Percentiles rank a stretch among this genome's conserved stretches.
Evolutionary conservation across 1,284 basidiomycete genomes (phyloP).

Genomic region (Apiotrichum gracile): DNA sequence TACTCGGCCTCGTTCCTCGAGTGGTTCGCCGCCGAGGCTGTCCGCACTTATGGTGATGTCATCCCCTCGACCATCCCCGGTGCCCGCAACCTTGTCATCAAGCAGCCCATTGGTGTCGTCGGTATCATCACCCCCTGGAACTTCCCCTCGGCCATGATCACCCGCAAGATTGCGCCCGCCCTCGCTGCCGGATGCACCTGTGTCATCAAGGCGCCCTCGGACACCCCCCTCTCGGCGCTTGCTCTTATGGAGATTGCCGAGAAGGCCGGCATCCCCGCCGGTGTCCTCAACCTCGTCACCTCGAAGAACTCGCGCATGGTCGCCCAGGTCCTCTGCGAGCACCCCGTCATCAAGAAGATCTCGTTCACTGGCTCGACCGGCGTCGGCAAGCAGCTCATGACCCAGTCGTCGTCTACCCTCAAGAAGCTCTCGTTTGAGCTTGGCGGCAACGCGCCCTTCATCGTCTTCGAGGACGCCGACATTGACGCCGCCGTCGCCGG

Average conservation of each 20-base stretch:
- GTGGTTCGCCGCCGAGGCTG: conserved; percentile 76
- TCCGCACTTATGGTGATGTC: conserved; percentile 57
- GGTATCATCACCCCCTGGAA: conserved; percentile 45
- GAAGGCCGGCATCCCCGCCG: conserved; percentile 87
- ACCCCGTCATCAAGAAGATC: conserved; percentile 65
- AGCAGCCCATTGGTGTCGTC: conserved; percentile 47
- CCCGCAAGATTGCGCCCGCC: conserved; percentile 53
- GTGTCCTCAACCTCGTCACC: conserved; percentile 88
- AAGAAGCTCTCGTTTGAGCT: conserved; percentile 82
- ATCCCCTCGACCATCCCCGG: conserved; percentile 68
- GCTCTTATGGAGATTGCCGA: conserved; percentile 62
- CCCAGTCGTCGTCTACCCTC: conserved; percentile 75
- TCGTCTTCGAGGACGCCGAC: conserved; percentile 92
- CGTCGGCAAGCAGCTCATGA: conserved; percentile 80
- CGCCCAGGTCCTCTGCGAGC: conserved; percentile 27
- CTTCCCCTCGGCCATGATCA: conserved; percentile 57
- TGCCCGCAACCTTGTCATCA: conserved; percentile 75
- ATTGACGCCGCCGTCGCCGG: conserved; percentile 82
- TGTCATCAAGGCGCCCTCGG: conserved; percentile 90
- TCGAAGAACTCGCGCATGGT: conserved; percentile 27
- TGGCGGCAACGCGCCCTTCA: conserved; percentile 67
- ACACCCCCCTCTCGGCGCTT: conserved; percentile 90
- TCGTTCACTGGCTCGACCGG: conserved; percentile 84
- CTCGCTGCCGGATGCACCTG: conserved; percentile 90
- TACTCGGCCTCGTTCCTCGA: conserved; percentile 80